Conservation (phyloP, 768 basidiomycete species). For the Filobasidium wieringae region DNA sequence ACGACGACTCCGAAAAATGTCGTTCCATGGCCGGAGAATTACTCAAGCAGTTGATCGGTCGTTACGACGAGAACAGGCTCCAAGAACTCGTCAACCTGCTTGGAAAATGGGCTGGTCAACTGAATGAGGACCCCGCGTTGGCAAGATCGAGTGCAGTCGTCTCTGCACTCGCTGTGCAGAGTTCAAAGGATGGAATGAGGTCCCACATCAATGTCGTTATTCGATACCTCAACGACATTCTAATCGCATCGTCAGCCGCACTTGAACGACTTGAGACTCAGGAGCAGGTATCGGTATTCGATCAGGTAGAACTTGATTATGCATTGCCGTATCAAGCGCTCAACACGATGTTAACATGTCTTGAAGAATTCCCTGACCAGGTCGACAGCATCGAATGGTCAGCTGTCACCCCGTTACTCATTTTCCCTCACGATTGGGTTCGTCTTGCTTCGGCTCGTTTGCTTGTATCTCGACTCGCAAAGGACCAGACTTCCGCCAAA, state of each 20-base stretch:
- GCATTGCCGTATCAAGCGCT: slow-evolving; percentile 71
- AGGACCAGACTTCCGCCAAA: slow-evolving; percentile 7
- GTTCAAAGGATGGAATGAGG: slow-evolving; percentile 45
- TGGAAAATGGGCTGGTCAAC: slow-evolving; percentile 60
- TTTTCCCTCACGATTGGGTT: slow-evolving; percentile 92
- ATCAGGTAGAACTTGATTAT: slow-evolving; percentile 54
- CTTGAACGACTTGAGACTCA: slow-evolving; percentile 44
- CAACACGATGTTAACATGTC: slow-evolving; percentile 43
- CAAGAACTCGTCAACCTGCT: slow-evolving; percentile 55
- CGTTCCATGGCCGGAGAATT: slow-evolving; percentile 76
- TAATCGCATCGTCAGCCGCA: slow-evolving; percentile 36
- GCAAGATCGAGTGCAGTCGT: slow-evolving; percentile 66
- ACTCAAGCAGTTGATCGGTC: slow-evolving; percentile 60
- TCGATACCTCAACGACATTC: slow-evolving; percentile 37
- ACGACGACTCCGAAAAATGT: slow-evolving; percentile 82
- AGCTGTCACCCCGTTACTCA: slow-evolving; percentile 52
- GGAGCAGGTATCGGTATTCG: slow-evolving; percentile 18
- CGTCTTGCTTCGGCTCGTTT: slow-evolving; percentile 67
- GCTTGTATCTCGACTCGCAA: slow-evolving; percentile 44
- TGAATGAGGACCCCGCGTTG: slow-evolving; percentile 52
- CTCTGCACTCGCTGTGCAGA: slow-evolving; percentile 68
- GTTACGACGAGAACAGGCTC: slow-evolving; percentile 53
- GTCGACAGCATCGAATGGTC: slow-evolving; percentile 50
- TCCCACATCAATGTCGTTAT: slow-evolving; percentile 44
- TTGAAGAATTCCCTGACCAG: slow-evolving; percentile 39